Conservation (phyloP, 352 stramenopile species). For the Elongisporangium senticosum region DNA sequence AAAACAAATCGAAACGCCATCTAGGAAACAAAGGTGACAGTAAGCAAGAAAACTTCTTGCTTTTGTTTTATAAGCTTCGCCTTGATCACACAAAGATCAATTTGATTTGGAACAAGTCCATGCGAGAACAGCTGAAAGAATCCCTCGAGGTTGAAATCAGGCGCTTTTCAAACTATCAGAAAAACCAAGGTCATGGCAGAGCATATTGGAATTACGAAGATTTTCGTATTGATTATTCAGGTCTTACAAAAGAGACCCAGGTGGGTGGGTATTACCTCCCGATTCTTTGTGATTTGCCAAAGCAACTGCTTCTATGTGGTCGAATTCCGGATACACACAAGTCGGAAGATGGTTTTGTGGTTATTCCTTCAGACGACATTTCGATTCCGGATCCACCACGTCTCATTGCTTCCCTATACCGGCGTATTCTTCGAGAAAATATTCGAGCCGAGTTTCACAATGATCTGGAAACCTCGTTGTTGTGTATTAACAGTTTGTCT, state of each 20-base stretch:
- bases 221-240: conserved; percentile 90
- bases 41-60: conserved; percentile 89
- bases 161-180: conserved; percentile 70
- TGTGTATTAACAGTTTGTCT: conserved; percentile 56
- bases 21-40: conserved; percentile 9
- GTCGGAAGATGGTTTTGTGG: conserved; percentile 48
- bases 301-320: conserved; percentile 44
- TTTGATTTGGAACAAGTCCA: conserved; percentile 92
- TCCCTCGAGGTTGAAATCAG: conserved; percentile 85
- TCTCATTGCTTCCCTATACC: conserved; percentile 60
- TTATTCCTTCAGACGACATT: conserved; percentile 48
- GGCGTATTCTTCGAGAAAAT: conserved; percentile 70
- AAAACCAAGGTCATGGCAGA: conserved; percentile 51
- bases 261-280: conserved; percentile 90
- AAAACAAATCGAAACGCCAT: conserved; percentile 8
- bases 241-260: conserved; percentile 77
- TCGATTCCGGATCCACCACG: conserved; percentile 38
- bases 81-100: conserved; percentile 90
- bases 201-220: conserved; percentile 96
- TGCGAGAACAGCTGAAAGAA: conserved; percentile 83
- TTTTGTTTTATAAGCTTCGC: conserved; percentile 93
- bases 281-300: conserved; percentile 39
- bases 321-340: conserved; percentile 10
- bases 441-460: conserved; percentile 61
- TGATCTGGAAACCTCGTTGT: conserved; percentile 53